Percentiles rank a stretch among this genome's conserved stretches.
These are phyloP conservation scores for Aspergillus udagawae DNA, from an alignment of 2,329 filamentous ascomycete genomes.

Conservation along the genomic window DNA sequence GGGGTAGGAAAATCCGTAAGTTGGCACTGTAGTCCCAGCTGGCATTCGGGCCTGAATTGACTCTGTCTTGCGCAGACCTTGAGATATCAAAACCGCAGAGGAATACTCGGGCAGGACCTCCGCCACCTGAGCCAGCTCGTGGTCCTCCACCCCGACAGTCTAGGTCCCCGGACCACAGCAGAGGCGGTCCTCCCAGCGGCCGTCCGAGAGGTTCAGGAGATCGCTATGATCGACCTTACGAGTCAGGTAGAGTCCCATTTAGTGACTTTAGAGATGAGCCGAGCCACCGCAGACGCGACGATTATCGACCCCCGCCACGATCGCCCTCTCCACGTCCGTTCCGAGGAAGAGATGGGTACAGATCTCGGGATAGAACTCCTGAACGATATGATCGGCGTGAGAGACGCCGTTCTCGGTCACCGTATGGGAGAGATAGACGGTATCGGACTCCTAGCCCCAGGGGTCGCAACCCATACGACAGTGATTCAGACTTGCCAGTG, in stretches of 20 bases:
- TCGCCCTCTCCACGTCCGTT: constrained; percentile 58
- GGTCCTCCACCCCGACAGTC: constrained; percentile 50
- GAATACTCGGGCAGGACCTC: constrained; percentile 58
- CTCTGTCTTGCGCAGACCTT: constrained; percentile 20
- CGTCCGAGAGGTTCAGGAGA: constrained; percentile 32
- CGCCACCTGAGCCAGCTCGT: constrained; percentile 35
- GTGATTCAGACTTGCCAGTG: constrained; percentile 63
- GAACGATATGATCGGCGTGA: constrained; percentile 52
- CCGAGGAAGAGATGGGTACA: constrained; percentile 63
- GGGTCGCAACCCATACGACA: constrained; percentile 50
- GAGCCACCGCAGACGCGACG: constrained; percentile 52
- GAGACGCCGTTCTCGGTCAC: constrained; percentile 67
- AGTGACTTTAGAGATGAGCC: constrained; percentile 51
- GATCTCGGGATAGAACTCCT: constrained; percentile 40
- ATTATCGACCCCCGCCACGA: constrained; percentile 58
- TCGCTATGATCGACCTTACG: constrained; percentile 43
- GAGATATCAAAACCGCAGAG: constrained; percentile 78
- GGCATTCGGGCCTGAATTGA: constrained; percentile 1
- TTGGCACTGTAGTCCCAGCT: constrained; percentile 10
- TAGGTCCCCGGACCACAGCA: constrained; percentile 59
- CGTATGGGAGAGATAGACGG: constrained; percentile 59
- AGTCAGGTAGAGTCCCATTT: constrained; percentile 34
- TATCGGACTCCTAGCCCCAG: constrained; percentile 67
- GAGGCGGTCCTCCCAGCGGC: constrained; percentile 33
- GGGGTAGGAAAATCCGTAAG: constrained; percentile 92